Conservation (phyloP, 108 stramenopile species). For the Discostella stelligeroides region DNA sequence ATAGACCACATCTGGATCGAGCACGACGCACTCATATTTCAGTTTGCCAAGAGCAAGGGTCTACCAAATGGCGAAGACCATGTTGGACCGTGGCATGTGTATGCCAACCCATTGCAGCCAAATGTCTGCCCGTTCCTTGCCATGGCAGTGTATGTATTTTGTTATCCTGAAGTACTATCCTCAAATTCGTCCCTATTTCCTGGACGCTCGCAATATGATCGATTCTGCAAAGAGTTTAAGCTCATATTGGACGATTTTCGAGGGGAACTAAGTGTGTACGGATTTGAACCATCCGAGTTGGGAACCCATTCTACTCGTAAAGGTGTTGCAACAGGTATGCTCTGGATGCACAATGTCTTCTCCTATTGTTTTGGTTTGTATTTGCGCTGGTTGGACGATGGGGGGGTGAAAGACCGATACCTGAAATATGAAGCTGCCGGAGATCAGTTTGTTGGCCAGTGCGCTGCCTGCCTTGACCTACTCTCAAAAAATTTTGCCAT, state of each 20-base stretch:
- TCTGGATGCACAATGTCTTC: conserved; percentile 23
- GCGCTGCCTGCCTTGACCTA: conserved; percentile 1
- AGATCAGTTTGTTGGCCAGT: conserved; percentile 22
- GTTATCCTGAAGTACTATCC: background rate
- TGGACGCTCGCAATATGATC: conserved; percentile 11
- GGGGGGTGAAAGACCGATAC: conserved; percentile 18
- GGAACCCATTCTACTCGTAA: conserved; percentile 33
- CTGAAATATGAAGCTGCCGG: conserved; percentile 30
- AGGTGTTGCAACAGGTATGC: conserved; percentile 23
- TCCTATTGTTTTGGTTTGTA: conserved; percentile 21
- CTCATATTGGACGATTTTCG: background rate
- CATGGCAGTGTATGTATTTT: background rate
- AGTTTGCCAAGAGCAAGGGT: conserved; percentile 5
- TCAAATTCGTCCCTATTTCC: background rate
- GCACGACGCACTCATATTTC: conserved; percentile 12
- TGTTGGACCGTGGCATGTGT: conserved; percentile 14
- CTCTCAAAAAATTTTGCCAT: conserved; percentile 13
- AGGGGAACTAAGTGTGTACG: conserved; percentile 2
- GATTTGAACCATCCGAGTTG: conserved; percentile 7
- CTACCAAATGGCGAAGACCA: background rate
- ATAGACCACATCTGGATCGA: background rate
- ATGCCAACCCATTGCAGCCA: conserved; percentile 1
- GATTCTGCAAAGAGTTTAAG: conserved; percentile 10
- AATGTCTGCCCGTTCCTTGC: conserved; percentile 7
- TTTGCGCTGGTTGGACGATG: conserved; percentile 34